A percentile compares a stretch with the other conserved stretches of the same genome.
Conservation (phyloP, 2,329 filamentous ascomycete genomes). For the Zasmidium citrigriseum region DNA sequence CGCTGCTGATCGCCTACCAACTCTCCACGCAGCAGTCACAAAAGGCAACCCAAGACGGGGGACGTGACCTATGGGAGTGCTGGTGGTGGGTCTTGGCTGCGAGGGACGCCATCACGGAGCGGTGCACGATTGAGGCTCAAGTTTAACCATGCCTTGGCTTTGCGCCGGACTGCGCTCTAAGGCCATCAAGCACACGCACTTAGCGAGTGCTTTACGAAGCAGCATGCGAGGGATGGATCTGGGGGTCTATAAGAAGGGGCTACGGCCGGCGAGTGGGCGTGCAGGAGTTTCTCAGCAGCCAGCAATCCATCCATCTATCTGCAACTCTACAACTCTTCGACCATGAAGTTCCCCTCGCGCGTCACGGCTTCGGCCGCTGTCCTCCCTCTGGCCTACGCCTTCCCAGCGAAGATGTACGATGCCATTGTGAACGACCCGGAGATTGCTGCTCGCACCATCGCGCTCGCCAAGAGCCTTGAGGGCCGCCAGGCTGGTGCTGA, state of each 20-base stretch:
- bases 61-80: neutral
- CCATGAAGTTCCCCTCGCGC: slow-evolving; percentile 1
- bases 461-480: slow-evolving; percentile 18
- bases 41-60: neutral
- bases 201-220: neutral
- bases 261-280: too few species aligned
- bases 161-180: neutral
- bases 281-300: neutral
- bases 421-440: neutral
- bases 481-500: slow-evolving; percentile 22
- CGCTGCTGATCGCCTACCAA: neutral
- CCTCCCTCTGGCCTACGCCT: slow-evolving; percentile 5
- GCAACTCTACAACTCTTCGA: neutral
- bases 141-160: neutral
- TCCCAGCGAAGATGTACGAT: slow-evolving; percentile 3
- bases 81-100: neutral
- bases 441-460: neutral
- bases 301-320: neutral
- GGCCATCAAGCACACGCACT: neutral
- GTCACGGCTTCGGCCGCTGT: slow-evolving; percentile 4
- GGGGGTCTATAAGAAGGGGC: too few species aligned
- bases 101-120: too few species aligned
- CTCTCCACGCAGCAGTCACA: neutral
- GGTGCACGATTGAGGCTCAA: too few species aligned
- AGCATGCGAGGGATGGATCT: neutral